Evolutionary conservation across 371 early-diverging fungal genomes (phyloP).

Genomic region (Mucor indicus): DNA sequence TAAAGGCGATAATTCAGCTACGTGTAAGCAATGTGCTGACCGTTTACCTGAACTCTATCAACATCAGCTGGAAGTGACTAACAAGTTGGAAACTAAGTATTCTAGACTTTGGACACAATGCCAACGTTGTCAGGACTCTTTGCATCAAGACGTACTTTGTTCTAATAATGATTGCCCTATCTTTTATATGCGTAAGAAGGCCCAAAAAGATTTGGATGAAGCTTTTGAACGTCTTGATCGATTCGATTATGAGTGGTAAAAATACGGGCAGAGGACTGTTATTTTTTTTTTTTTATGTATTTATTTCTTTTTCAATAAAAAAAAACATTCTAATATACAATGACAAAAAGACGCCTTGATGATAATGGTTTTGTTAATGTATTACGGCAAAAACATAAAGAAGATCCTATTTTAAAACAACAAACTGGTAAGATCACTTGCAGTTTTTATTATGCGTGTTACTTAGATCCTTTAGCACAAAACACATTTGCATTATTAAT

Average conservation of each 20-base stretch:
- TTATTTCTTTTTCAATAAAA: neutral
- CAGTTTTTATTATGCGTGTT: neutral
- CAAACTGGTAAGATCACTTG: conserved; percentile 5
- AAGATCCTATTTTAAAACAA: conserved; percentile 13
- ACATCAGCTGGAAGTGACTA: conserved; percentile 60
- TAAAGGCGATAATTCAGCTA: conserved; percentile 71
- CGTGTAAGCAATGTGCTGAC: conserved; percentile 79
- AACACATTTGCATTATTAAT: conserved; percentile 15
- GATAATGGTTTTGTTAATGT: conserved; percentile 19
- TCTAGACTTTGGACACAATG: conserved; percentile 98
- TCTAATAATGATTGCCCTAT: conserved; percentile 98
- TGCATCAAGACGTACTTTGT: conserved; percentile 98
- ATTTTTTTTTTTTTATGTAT: neutral
- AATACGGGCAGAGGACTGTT: no score
- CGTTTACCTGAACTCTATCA: conserved; percentile 77
- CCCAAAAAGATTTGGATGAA: conserved; percentile 92
- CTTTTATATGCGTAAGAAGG: conserved; percentile 99
- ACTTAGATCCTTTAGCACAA: neutral
- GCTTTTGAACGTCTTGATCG: conserved; percentile 58
- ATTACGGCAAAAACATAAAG: conserved; percentile 15
- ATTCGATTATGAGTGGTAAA: conserved; percentile 44
- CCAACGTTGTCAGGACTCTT: conserved; percentile 97
- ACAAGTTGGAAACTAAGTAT: conserved; percentile 77
- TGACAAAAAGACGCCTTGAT: conserved; percentile 22
- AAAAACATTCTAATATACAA: neutral